phyloP scores from a whole-genome alignment of 495 filamentous ascomycete species.

The Pyrenopolyporus hunteri region DNA sequence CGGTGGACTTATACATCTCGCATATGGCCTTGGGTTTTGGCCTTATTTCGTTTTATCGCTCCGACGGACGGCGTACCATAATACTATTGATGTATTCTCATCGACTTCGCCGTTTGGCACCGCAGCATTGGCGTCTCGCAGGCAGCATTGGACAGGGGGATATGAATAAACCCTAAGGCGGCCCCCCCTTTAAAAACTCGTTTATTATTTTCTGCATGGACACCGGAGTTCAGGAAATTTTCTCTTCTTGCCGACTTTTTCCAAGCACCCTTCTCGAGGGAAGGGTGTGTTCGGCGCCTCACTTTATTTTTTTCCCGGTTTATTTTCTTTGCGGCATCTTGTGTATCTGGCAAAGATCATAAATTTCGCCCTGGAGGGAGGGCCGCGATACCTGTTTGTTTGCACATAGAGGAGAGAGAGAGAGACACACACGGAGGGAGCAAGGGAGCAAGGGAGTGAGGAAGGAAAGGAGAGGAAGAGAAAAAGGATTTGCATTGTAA shows the following conservation, averaged over 20 bases:
- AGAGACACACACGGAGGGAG: background rate
- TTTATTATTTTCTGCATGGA: constrained; percentile 3
- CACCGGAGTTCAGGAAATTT: constrained; percentile 4
- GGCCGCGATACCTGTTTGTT: too few relatives aligned
- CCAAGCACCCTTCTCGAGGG: too few relatives aligned
- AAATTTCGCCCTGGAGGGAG: background rate
- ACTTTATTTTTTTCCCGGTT: background rate
- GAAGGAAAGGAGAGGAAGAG: background rate
- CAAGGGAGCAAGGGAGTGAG: background rate
- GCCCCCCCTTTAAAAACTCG: background rate
- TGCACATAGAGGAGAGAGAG: background rate
- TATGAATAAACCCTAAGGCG: background rate
- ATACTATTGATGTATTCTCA: constrained; percentile 2
- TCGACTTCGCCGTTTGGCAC: background rate
- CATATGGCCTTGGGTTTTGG: background rate
- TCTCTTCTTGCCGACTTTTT: too few relatives aligned
- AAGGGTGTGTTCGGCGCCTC: background rate
- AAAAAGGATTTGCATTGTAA: constrained; percentile 1
- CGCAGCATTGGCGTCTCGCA: constrained; percentile 8
- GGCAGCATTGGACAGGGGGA: constrained; percentile 13
- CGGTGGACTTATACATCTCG: background rate
- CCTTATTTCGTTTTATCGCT: background rate
- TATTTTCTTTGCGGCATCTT: background rate
- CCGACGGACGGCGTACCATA: too few relatives aligned
- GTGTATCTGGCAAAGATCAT: background rate